These are phyloP conservation scores for Mrakia frigida DNA, from an alignment of 768 basidiomycete genomes.

Conservation along the genomic window DNA sequence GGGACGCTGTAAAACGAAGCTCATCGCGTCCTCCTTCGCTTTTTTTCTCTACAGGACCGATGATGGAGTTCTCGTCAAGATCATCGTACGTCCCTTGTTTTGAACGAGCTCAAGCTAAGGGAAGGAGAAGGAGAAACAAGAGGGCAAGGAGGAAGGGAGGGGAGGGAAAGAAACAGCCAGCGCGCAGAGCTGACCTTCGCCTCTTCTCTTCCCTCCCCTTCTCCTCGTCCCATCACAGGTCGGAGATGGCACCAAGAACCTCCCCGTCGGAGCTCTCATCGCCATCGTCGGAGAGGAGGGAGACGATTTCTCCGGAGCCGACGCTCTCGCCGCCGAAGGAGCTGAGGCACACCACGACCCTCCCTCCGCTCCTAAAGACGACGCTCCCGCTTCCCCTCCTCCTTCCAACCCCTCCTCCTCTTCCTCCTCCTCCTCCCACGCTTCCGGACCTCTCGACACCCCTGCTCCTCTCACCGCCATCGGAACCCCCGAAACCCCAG, in stretches of 20 bases:
- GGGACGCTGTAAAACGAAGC: neutral
- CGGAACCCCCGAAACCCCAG: slow-evolving; percentile 27
- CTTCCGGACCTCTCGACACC: slow-evolving; percentile 36
- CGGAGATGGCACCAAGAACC: slow-evolving; percentile 76
- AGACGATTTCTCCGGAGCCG: slow-evolving; percentile 81
- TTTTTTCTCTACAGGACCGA: slow-evolving; percentile 54
- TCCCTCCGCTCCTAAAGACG: slow-evolving; percentile 33
- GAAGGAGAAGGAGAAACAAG: neutral
- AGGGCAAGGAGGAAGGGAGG: neutral
- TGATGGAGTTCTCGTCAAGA: slow-evolving; percentile 93
- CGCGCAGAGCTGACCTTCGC: slow-evolving; percentile 3
- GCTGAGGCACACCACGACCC: slow-evolving; percentile 41
- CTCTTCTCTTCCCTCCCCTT: slow-evolving; percentile 23
- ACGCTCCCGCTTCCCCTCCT: slow-evolving; percentile 32
- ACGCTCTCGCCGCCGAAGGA: slow-evolving; percentile 63
- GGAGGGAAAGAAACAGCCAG: neutral
- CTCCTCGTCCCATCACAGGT: slow-evolving; percentile 51
- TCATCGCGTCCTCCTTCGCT: neutral
- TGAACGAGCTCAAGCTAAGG: neutral
- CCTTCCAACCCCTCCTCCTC: slow-evolving; percentile 43
- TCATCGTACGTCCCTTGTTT: slow-evolving; percentile 61
- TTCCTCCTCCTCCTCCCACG: slow-evolving; percentile 25
- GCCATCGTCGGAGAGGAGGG: slow-evolving; percentile 92
- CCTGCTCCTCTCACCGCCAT: slow-evolving; percentile 58
- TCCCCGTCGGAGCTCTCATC: slow-evolving; percentile 80